Evolutionary conservation across 257 asterid genomes (phyloP).

Genomic region (Plectranthus barbatus): DNA sequence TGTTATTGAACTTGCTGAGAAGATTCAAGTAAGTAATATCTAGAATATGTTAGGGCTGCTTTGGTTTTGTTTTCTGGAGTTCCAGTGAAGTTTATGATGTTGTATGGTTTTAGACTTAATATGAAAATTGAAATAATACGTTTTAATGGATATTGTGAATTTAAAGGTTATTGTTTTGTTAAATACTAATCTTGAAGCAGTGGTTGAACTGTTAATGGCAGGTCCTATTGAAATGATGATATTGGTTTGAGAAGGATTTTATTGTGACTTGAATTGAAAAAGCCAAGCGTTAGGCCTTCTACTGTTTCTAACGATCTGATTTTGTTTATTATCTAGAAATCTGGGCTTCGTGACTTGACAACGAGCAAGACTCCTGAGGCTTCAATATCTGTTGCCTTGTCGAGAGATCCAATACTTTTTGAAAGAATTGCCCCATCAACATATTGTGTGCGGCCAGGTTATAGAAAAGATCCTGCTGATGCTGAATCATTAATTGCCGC

Average conservation of each 20-base stretch:
- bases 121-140: neutral
- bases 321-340: conserved; percentile 44
- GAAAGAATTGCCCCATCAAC: conserved; percentile 99
- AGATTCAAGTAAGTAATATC: conserved; percentile 72
- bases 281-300: neutral
- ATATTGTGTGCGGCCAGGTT: conserved; percentile 83
- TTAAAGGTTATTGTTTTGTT: neutral
- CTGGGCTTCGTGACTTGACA: conserved; percentile 93
- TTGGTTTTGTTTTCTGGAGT: neutral
- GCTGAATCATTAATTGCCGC: conserved; percentile 72
- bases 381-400: conserved; percentile 95
- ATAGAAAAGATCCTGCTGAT: conserved; percentile 92
- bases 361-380: conserved; percentile 99
- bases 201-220: no score
- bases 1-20: conserved; percentile 91
- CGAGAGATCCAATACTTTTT: conserved; percentile 93
- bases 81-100: neutral
- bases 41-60: neutral
- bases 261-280: neutral
- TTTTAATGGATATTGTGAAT: neutral
- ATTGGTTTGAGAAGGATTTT: neutral
- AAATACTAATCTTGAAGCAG: neutral
- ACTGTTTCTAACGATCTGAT: conserved; percentile 14
- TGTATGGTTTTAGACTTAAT: neutral
- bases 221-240: neutral